Evolutionary conservation across 2,329 filamentous ascomycete species (phyloP), one percentile per base, ranked within the genome.

Genomic region (Cercospora zeae-maydis): DNA sequence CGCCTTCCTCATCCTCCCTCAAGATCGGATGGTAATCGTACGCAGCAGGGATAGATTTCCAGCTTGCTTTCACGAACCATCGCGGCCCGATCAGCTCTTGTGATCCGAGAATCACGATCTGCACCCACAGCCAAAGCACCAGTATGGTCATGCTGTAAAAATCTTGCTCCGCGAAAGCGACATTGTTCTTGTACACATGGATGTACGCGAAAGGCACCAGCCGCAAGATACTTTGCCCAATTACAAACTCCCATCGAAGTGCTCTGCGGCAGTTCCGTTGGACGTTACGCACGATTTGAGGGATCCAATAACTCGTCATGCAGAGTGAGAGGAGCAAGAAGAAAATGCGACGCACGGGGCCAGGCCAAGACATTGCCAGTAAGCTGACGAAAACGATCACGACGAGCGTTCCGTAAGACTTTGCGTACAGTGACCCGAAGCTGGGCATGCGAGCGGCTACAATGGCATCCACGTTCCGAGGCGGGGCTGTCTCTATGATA

Each of bases 21-120:
- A 99, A 81, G 2, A 96, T 83, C 0, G 92, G 93, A 75, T 99
- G 93, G 75, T 99, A 99, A 73, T 99, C 93, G 84, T 96, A 99
- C 0, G 90, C 91, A 61, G 83, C 82, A 2, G 85, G 85, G 4
- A 83, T 84, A 5, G 47, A 52, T 8, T 52, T 52, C 86, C 86
- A 88, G 56, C 84, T 83, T 49, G 85, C 83, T 1, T 88, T 88
- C 0, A 98, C 79, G 59, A 92, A 92, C 78, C 95, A 93, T n/a
- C 95, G 83, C 1, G 93, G 92, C 0, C 95, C 93, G 3, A 98
- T 80, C 13, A 96, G 81, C 68, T 93, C 90, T 79, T 99, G 95
- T 45, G 86, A 88, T 1, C 81, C 86, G n/a, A 99, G 82, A 7
- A 90, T 74, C 74, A 90, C 84, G 24, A 96, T 84, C 77, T 99